Conservation (phyloP, 2,329 filamentous ascomycete genomes). For the Ceratocystis diversiconidia region DNA sequence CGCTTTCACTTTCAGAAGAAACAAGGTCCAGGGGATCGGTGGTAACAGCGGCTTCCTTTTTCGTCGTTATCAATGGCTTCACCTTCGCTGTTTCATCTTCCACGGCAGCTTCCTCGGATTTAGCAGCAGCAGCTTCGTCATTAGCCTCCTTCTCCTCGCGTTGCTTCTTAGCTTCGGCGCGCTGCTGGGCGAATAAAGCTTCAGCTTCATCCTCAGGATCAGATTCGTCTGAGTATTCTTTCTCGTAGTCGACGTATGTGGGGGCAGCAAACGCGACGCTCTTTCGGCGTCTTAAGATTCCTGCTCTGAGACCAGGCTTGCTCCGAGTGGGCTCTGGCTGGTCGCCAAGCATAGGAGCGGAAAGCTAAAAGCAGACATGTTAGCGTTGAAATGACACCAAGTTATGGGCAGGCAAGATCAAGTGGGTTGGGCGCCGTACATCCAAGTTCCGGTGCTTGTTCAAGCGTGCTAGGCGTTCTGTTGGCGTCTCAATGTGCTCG, state of each 20-base stretch:
- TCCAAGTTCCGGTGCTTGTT: constrained; percentile 99
- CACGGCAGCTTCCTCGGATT: constrained; percentile 21
- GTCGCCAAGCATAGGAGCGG: constrained; percentile 48
- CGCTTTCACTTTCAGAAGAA: background rate
- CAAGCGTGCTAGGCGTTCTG: constrained; percentile 77
- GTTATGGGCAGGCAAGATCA: background rate
- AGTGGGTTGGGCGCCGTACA: constrained; percentile 38
- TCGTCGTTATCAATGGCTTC: constrained; percentile 31
- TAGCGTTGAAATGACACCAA: background rate
- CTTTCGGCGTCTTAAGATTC: constrained; percentile 72
- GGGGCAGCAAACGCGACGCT: constrained; percentile 74
- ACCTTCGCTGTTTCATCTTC: constrained; percentile 42
- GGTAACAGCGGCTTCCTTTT: constrained; percentile 27
- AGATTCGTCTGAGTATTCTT: constrained; percentile 62
- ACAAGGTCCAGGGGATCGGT: background rate
- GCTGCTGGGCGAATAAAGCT: constrained; percentile 27
- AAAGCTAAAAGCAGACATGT: constrained; percentile 31
- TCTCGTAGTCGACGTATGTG: constrained; percentile 77
- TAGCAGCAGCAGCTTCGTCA: constrained; percentile 5
- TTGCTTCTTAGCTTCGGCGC: constrained; percentile 24
- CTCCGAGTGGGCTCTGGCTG: constrained; percentile 49
- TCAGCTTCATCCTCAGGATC: constrained; percentile 47
- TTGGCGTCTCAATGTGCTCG: constrained; percentile 96
- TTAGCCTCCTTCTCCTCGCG: constrained; percentile 21
- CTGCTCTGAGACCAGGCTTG: constrained; percentile 48